These are phyloP conservation scores for Ceratobasidium theobromae DNA, from an alignment of 1,284 basidiomycete genomes.

Conservation along the genomic window DNA sequence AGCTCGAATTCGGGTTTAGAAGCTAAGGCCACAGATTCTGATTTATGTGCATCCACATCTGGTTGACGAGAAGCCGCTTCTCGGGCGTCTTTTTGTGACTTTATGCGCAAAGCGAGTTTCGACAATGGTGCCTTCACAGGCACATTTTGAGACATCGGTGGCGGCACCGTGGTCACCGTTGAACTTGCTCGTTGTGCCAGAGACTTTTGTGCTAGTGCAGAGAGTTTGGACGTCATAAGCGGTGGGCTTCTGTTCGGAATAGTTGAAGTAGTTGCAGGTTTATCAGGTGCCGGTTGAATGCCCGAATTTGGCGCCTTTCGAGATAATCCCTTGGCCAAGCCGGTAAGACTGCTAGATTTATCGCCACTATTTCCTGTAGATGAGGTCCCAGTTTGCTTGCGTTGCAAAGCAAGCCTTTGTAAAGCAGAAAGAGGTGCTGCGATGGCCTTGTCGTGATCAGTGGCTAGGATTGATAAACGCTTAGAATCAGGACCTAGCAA, in stretches of 20 bases:
- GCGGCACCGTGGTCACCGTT: neutral
- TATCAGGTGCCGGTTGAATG: conserved; percentile 6
- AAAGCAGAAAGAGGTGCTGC: conserved; percentile 72
- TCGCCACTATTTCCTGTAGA: neutral
- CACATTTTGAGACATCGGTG: neutral
- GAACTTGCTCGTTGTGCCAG: neutral
- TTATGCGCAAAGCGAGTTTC: conserved; percentile 70
- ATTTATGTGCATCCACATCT: conserved; percentile 61
- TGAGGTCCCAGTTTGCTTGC: conserved; percentile 39
- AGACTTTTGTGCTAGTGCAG: conserved; percentile 27
- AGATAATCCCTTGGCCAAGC: conserved; percentile 29
- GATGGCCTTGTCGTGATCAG: conserved; percentile 42
- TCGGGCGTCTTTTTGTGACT: conserved; percentile 51
- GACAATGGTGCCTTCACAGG: conserved; percentile 55
- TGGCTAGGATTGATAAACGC: conserved; percentile 1
- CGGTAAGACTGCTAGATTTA: conserved; percentile 14
- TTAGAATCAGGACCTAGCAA: conserved; percentile 1
- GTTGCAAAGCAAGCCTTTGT: conserved; percentile 58
- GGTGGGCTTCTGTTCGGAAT: conserved; percentile 4
- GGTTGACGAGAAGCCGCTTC: conserved; percentile 19
- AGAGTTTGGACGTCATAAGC: conserved; percentile 30
- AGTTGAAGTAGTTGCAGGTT: conserved; percentile 13
- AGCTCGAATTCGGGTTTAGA: conserved; percentile 3
- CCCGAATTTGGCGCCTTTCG: conserved; percentile 20
- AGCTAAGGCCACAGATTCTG: neutral